Evolutionary conservation across 495 filamentous ascomycete species (phyloP).

Genomic region (Penicillium psychrofluorescens): DNA sequence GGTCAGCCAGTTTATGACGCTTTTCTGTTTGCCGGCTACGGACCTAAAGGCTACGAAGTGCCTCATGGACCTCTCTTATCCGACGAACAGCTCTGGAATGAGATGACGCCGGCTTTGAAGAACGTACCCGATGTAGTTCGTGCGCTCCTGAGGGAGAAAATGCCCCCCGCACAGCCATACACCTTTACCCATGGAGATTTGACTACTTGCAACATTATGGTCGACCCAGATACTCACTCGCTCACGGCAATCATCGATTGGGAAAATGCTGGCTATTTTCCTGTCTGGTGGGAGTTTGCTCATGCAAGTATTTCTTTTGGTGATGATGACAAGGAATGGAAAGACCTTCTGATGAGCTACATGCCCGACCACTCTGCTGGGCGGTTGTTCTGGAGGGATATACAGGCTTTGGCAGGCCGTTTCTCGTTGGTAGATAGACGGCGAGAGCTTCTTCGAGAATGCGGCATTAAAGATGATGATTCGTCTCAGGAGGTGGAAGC

Average conservation of each 20-base stretch:
- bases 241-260: slow-evolving; percentile 26
- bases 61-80: slow-evolving; percentile 14
- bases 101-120: slow-evolving; percentile 9
- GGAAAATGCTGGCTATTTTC: slow-evolving; percentile 25
- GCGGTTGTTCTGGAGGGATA: slow-evolving; percentile 7
- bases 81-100: slow-evolving; percentile 18
- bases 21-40: slow-evolving; percentile 7
- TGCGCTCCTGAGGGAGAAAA: slow-evolving; percentile 10
- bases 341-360: slow-evolving; percentile 10
- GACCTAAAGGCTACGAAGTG: background rate
- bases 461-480: background rate
- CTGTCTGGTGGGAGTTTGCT: slow-evolving; percentile 27
- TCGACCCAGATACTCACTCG: slow-evolving; percentile 8
- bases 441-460: background rate
- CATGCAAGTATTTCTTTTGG: slow-evolving; percentile 1
- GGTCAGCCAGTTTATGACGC: slow-evolving; percentile 10
- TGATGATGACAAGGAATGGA: slow-evolving; percentile 13
- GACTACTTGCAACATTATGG: slow-evolving; percentile 23
- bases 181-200: slow-evolving; percentile 25
- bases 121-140: slow-evolving; percentile 9
- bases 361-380: slow-evolving; percentile 14
- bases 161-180: slow-evolving; percentile 16
- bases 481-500: no score
- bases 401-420: background rate
- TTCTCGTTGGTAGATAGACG: background rate